Evolutionary conservation across 768 basidiomycete species (phyloP), one percentile per base, ranked within the genome.

Genomic region (Mycena metata): DNA sequence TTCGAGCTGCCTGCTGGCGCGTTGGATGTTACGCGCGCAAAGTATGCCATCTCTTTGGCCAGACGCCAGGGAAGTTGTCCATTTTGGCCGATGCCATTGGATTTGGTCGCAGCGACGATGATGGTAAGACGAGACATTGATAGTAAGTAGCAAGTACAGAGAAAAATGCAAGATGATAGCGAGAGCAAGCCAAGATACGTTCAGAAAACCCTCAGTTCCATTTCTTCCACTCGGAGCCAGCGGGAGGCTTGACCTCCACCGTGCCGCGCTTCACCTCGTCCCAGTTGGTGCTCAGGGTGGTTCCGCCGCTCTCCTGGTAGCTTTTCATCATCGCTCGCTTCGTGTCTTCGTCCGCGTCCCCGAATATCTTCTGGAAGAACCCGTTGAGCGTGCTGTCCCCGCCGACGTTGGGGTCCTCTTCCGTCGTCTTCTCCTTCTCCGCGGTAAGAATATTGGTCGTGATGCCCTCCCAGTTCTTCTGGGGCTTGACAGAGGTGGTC

Each of bases 311-410:
- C 83, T 99, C 97, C 67, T 86, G 85, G 79, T 94, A 98, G 76
- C 95, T 96, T 87, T 99, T 99, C 90, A 98, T 90, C 96, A 99
- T 99, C 4, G 98, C 98, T 42, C 91, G 88, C 74, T 85, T 89
- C 16, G 96, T 95, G 74, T 99, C 94, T 0, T 96, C 94, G 72
- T 98, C 96, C 26, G 96, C 93, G 77, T 93, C 94, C 8, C 87
- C 85, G 75, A 92, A 99, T 69, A 99, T 89, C 82, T 94, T 93
- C 76, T 94, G 92, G 89, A 96, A 96, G 82, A 97, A 94, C 33
- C 84, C 75, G 79, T 98, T 97, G 65, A 98, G 86, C 7, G 93
- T 89, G 65, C 83, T 86, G 78, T 98, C 96, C 23, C 96, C 96
- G 24, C 94, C 94, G 19, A 91, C 90, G 78, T 98, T 98, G 36